phyloP scores from a whole-genome alignment of 306 rosid genomes.

The Adenanthera pavonina region DNA sequence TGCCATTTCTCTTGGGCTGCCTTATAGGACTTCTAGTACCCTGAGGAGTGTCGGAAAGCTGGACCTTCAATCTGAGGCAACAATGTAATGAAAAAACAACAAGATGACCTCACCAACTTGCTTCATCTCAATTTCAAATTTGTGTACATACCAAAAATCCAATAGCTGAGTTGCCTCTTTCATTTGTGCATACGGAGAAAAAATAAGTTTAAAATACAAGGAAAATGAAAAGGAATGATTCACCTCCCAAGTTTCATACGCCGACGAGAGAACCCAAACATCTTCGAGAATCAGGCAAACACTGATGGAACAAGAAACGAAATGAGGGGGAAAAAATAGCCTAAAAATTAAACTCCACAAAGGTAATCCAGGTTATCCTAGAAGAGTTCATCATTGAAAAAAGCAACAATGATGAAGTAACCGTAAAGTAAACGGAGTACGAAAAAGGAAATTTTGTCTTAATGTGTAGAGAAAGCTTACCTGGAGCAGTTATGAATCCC shows the following conservation, averaged over 20 bases:
- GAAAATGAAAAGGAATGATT: slow-evolving; percentile 11
- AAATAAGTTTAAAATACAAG: neutral
- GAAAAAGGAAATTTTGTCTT: neutral
- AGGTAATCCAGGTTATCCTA: slow-evolving; percentile 33
- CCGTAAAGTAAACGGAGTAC: neutral
- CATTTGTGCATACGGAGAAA: neutral
- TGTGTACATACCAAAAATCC: neutral
- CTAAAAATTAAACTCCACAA: slow-evolving; percentile 15
- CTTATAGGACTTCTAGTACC: slow-evolving; percentile 87
- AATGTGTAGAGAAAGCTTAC: slow-evolving; percentile 19
- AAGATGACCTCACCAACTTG: neutral
- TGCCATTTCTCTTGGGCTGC: slow-evolving; percentile 63
- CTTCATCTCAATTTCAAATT: neutral
- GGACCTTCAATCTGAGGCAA: slow-evolving; percentile 73
- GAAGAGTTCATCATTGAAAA: neutral
- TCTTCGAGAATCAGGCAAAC: slow-evolving; percentile 37
- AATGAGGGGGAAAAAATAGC: slow-evolving; percentile 13
- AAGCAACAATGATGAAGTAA: slow-evolving; percentile 28
- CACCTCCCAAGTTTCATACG: slow-evolving; percentile 89
- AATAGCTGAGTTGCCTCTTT: neutral
- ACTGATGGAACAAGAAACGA: slow-evolving; percentile 21
- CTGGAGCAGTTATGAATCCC: neutral
- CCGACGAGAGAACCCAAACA: slow-evolving; percentile 92
- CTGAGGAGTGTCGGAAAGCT: slow-evolving; percentile 75
- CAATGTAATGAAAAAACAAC: slow-evolving; percentile 24